Evolutionary conservation across 2,329 filamentous ascomycete genomes (phyloP).

Genomic region (Fusarium fujikuroi): DNA sequence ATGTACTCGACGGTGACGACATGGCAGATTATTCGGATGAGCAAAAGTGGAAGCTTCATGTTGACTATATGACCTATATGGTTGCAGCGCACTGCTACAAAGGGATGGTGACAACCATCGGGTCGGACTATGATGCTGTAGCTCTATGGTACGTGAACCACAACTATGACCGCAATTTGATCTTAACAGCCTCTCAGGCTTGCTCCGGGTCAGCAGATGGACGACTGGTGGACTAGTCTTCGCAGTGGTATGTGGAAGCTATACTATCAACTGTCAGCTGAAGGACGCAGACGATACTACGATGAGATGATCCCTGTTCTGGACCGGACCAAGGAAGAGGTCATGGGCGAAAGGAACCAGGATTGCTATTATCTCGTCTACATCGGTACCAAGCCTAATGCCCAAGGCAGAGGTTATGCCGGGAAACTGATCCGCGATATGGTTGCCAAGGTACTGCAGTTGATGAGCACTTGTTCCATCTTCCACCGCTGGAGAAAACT

Average conservation of each 20-base stretch:
- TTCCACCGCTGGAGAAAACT: neutral
- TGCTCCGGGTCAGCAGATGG: slow-evolving; percentile 77
- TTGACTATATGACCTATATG: slow-evolving; percentile 81
- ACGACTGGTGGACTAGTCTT: slow-evolving; percentile 76
- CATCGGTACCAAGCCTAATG: slow-evolving; percentile 77
- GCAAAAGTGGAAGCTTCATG: slow-evolving; percentile 79
- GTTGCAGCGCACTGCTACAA: slow-evolving; percentile 79
- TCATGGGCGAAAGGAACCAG: slow-evolving; percentile 73
- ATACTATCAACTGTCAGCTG: slow-evolving; percentile 76
- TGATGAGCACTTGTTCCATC: neutral
- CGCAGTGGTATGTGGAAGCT: slow-evolving; percentile 83
- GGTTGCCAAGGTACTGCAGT: slow-evolving; percentile 64
- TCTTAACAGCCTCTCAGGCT: slow-evolving; percentile 63
- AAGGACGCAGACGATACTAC: slow-evolving; percentile 80
- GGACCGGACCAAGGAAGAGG: slow-evolving; percentile 74
- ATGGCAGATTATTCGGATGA: slow-evolving; percentile 70
- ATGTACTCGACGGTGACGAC: slow-evolving; percentile 79
- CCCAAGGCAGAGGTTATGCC: slow-evolving; percentile 78
- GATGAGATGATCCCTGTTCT: slow-evolving; percentile 80
- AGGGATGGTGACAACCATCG: slow-evolving; percentile 79
- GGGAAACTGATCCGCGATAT: slow-evolving; percentile 77
- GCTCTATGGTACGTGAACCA: slow-evolving; percentile 74
- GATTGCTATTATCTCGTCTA: slow-evolving; percentile 86
- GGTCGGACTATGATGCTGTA: slow-evolving; percentile 79
- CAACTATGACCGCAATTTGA: neutral